phyloP scores from a whole-genome alignment of 306 rosid species.

The Psophocarpus tetragonolobus region DNA sequence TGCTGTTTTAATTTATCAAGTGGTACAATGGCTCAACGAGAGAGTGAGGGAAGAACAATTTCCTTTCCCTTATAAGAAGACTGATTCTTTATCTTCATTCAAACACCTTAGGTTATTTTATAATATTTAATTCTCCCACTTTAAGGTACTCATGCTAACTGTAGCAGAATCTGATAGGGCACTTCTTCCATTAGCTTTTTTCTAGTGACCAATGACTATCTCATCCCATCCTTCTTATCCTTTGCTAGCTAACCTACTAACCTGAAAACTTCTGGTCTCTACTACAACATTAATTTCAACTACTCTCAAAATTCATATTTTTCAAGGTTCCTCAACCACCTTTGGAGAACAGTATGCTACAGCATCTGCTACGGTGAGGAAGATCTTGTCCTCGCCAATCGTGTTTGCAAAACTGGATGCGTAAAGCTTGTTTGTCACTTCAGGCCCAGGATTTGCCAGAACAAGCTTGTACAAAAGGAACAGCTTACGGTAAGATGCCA shows the following conservation, averaged over 20 bases:
- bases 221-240: not conserved
- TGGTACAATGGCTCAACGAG: not conserved
- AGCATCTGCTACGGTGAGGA: slow-evolving; percentile 87
- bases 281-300: not conserved
- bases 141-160: slow-evolving; percentile 33
- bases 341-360: slow-evolving; percentile 70
- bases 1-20: too few relatives aligned
- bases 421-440: slow-evolving; percentile 79
- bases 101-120: not conserved
- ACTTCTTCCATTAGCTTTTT: slow-evolving; percentile 16
- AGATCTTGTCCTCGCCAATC: slow-evolving; percentile 79
- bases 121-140: not conserved
- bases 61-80: not conserved
- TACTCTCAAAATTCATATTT: not conserved
- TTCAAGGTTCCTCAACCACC: slow-evolving; percentile 59
- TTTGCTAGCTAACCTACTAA: not conserved
- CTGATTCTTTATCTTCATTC: too few relatives aligned
- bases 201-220: not conserved
- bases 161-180: not conserved
- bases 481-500: slow-evolving; percentile 48
- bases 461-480: slow-evolving; percentile 54
- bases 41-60: not conserved
- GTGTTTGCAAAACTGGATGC: slow-evolving; percentile 51
- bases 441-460: slow-evolving; percentile 84
- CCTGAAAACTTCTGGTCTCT: not conserved